phyloP scores from a whole-genome alignment of 225 moss, liverwort and hornwort species.

The Ulota crispa region DNA sequence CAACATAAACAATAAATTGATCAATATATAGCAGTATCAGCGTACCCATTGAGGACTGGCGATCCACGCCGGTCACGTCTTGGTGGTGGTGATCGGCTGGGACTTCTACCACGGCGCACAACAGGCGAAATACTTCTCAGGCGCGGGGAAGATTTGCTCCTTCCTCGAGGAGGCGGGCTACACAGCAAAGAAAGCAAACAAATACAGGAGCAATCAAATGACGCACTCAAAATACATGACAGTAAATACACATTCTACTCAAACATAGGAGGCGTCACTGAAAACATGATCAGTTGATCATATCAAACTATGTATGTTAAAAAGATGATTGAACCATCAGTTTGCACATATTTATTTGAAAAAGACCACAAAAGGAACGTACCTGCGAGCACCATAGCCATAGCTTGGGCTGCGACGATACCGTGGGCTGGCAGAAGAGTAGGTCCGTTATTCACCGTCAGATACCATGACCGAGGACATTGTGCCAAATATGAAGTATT shows the following conservation, averaged over 20 bases:
- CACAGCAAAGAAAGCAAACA: slow-evolving; percentile 2
- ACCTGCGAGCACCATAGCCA: slow-evolving; percentile 89
- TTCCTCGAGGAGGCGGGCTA: slow-evolving; percentile 58
- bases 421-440: slow-evolving; percentile 72
- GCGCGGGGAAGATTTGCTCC: slow-evolving; percentile 86
- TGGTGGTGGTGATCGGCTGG: slow-evolving; percentile 90
- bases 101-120: slow-evolving; percentile 78
- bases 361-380: slow-evolving; percentile 34
- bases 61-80: slow-evolving; percentile 91
- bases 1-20: neutral
- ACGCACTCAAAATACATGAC: neutral
- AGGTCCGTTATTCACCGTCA: slow-evolving; percentile 47
- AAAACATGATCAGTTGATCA: neutral
- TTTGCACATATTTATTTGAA: slow-evolving; percentile 10
- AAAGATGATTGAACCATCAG: slow-evolving; percentile 6
- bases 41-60: slow-evolving; percentile 92
- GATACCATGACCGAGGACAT: slow-evolving; percentile 24
- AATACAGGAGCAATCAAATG: neutral
- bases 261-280: neutral
- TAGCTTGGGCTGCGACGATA: slow-evolving; percentile 97
- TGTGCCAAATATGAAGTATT: neutral
- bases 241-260: neutral
- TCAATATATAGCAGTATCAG: neutral
- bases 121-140: slow-evolving; percentile 84
- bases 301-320: neutral